Percentiles rank a stretch among this genome's conserved stretches.
Evolutionary conservation across 1,284 basidiomycete genomes (phyloP).

Genomic region (Inonotus obliquus): DNA sequence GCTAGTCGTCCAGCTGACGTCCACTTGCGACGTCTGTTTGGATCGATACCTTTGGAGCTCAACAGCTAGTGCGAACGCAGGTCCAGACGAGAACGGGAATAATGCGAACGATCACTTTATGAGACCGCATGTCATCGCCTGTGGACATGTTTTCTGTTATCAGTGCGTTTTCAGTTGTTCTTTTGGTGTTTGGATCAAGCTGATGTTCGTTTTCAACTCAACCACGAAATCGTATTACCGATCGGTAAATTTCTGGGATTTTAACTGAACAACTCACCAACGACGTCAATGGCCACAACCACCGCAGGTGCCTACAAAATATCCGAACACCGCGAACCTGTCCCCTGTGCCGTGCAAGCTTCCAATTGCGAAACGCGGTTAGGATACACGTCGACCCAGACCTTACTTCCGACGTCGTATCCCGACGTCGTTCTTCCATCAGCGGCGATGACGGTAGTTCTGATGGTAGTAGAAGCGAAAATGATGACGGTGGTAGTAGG

Average conservation of each 20-base stretch:
- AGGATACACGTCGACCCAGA: constrained; percentile 17
- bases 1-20: constrained; percentile 41
- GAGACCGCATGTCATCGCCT: constrained; percentile 38
- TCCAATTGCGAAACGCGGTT: constrained; percentile 11
- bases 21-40: constrained; percentile 45
- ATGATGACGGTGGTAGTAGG: background rate
- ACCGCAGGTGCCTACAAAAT: constrained; percentile 15
- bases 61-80: too few species aligned
- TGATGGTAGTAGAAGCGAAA: background rate
- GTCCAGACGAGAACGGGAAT: too few species aligned
- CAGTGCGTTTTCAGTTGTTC: background rate
- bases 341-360: constrained; percentile 11
- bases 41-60: constrained; percentile 37
- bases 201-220: background rate
- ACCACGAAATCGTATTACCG: background rate
- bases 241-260: too few species aligned
- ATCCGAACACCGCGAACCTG: constrained; percentile 12
- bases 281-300: too few species aligned
- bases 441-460: background rate
- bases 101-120: constrained; percentile 22
- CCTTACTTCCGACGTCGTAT: constrained; percentile 4
- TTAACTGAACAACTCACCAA: too few species aligned
- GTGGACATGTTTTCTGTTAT: constrained; percentile 41
- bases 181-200: background rate
- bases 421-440: background rate